Evolutionary conservation across 495 filamentous ascomycete genomes (phyloP), one percentile per base, ranked within the genome.

Genomic region (Pyronema omphalodes): DNA sequence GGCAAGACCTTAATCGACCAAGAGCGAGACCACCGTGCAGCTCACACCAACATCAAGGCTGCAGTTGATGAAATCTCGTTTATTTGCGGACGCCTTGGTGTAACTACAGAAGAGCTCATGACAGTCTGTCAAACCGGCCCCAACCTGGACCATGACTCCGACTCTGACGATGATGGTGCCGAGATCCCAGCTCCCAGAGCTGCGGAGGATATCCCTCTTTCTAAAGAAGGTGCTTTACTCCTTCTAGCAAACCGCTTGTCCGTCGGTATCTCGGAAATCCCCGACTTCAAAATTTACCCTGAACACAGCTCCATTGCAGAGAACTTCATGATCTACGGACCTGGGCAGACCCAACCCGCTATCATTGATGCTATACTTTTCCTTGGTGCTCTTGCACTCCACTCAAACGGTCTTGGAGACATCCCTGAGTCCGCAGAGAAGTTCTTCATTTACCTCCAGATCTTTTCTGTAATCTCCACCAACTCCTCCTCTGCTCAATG

Each of bases 141-240:
- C 58, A 55, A 71, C 43, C 9, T 41, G 19, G 23, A 55, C 48
- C 23, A 29, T 5, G 58, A 60, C 19, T 36, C 55, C 23, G 58
- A 60, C 19, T 36, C 55, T 15, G 43, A 37, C 12, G 56, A 62
- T 8, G 63, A 65, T n/a, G 60, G 62, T 35, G 46, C 50, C 18
- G 66, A 64, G 36, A 14, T 57, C 54, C 19, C 71, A 69, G 33
- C 73, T 71, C 15, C 63, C 15, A 43, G 46, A 34, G 51, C 55
- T 7, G 62, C 57, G n/a, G 75, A 79, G 12, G 76, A 84, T 17
- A 82, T 94, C 46, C 77, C 79, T 8, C 72, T 93, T 0, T 87
- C 88, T 40, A 76, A 81, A 52, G 76, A 79, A 18, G 84, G 83
- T 3, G 73, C 76, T 9, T 67, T 84, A 3, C 74, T 82, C 37